These are phyloP conservation scores for Colletotrichum ledebouriae DNA, from an alignment of 2,329 filamentous ascomycete species.

Conservation along the genomic window DNA sequence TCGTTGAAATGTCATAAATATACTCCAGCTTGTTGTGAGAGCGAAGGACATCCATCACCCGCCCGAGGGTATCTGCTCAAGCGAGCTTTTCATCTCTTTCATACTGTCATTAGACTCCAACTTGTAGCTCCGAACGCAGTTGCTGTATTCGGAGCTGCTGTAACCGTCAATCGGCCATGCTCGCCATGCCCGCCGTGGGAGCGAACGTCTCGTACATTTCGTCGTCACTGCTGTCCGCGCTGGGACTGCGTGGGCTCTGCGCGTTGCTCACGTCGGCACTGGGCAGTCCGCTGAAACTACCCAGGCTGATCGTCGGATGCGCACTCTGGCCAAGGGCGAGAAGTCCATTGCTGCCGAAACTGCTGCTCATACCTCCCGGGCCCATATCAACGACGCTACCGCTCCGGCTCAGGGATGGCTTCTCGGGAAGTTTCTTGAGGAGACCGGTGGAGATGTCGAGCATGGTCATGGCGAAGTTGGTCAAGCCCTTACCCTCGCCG, in stretches of 20 bases:
- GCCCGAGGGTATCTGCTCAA: conserved; percentile 5
- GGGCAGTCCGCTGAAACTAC: conserved; percentile 58
- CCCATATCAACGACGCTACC: conserved; percentile 64
- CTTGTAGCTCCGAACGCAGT: conserved; percentile 18
- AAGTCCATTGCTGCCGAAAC: conserved; percentile 48
- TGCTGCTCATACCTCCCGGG: conserved; percentile 49
- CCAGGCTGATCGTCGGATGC: conserved; percentile 43
- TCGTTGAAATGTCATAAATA: not conserved
- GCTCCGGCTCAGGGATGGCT: conserved; percentile 73
- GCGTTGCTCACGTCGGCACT: conserved; percentile 64
- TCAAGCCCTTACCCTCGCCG: conserved; percentile 68
- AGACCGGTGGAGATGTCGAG: conserved; percentile 79
- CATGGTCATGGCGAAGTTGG: conserved; percentile 82
- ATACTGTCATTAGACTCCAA: conserved; percentile 19
- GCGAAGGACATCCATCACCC: not conserved
- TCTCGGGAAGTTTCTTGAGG: conserved; percentile 78
- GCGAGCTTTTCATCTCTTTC: conserved; percentile 25
- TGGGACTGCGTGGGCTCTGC: conserved; percentile 65
- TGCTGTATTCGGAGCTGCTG: conserved; percentile 14
- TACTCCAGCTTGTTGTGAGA: not conserved
- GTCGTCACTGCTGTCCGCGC: conserved; percentile 68
- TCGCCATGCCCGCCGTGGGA: conserved; percentile 52
- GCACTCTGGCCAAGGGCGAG: conserved; percentile 41
- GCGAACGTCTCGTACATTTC: conserved; percentile 65
- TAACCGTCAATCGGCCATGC: conserved; percentile 45